A percentile compares a stretch with the other conserved stretches of the same genome.
Evolutionary conservation across 176 grass and related monocot genomes (phyloP).

Genomic region (Cocos nucifera): DNA sequence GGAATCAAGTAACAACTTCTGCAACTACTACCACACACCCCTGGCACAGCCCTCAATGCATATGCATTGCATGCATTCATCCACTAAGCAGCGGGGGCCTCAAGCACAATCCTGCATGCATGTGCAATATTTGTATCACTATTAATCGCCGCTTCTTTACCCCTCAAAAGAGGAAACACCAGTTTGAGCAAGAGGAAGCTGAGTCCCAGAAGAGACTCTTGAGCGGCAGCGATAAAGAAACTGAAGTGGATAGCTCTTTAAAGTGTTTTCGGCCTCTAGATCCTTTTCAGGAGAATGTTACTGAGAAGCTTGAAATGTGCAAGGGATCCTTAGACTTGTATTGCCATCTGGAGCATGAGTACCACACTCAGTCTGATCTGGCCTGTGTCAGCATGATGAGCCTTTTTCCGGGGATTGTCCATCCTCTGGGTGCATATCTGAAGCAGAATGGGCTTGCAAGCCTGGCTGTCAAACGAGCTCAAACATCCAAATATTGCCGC

Average conservation of each 20-base stretch:
- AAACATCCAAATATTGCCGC: slow-evolving; percentile 5
- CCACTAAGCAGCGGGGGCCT: slow-evolving; percentile 86
- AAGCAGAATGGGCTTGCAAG: slow-evolving; percentile 66
- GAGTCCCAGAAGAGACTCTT: slow-evolving; percentile 65
- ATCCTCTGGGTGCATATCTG: slow-evolving; percentile 70
- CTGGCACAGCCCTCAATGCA: slow-evolving; percentile 69
- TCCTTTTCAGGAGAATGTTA: slow-evolving; percentile 37
- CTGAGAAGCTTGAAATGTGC: slow-evolving; percentile 35
- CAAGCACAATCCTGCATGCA: slow-evolving; percentile 79
- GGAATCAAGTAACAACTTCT: slow-evolving; percentile 45
- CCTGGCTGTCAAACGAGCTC: slow-evolving; percentile 55
- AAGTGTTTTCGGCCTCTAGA: slow-evolving; percentile 43
- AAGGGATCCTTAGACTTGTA: slow-evolving; percentile 85
- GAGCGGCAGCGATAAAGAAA: slow-evolving; percentile 57
- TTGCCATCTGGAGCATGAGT: slow-evolving; percentile 31
- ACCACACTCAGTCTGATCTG: slow-evolving; percentile 22
- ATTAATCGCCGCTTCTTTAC: slow-evolving; percentile 81
- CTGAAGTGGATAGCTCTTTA: slow-evolving; percentile 52
- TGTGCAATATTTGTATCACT: slow-evolving; percentile 84
- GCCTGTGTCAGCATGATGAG: slow-evolving; percentile 53
- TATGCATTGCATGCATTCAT: slow-evolving; percentile 97
- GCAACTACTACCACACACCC: slow-evolving; percentile 85
- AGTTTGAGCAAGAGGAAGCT: slow-evolving; percentile 69
- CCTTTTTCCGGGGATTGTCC: slow-evolving; percentile 58
- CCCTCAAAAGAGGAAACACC: slow-evolving; percentile 86